Evolutionary conservation across 129 eudicot species (phyloP).

Genomic region (Apium graveolens): DNA sequence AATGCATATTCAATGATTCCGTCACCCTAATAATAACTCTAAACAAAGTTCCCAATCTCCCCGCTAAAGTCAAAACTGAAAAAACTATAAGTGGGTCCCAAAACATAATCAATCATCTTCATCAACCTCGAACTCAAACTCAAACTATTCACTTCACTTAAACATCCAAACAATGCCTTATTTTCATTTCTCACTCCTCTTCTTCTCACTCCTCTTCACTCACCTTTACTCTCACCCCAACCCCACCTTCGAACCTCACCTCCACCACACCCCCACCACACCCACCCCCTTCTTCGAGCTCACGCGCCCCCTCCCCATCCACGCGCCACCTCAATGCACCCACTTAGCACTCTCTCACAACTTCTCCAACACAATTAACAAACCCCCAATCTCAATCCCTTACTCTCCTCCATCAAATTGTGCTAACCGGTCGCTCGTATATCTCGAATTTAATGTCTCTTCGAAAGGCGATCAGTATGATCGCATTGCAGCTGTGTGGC

Average conservation of each 20-base stretch:
- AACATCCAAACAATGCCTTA: background rate
- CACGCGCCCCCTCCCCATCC: constrained; percentile 38
- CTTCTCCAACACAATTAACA: constrained; percentile 45
- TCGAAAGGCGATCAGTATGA: constrained; percentile 50
- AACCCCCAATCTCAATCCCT: constrained; percentile 37
- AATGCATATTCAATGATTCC: no score
- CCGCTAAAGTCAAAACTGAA: background rate
- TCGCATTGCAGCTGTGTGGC: constrained; percentile 69
- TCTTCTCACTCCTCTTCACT: constrained; percentile 14
- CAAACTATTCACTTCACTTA: background rate
- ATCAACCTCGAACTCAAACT: background rate
- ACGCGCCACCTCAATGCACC: constrained; percentile 39
- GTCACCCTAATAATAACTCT: no score
- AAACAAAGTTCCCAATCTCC: background rate
- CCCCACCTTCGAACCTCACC: constrained; percentile 13
- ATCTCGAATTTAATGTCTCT: constrained; percentile 35
- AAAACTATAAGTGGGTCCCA: background rate
- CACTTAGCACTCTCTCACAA: constrained; percentile 29
- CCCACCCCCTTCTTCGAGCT: constrained; percentile 33
- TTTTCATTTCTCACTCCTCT: background rate
- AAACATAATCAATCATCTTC: background rate
- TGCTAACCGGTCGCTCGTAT: constrained; percentile 36
- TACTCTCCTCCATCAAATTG: constrained; percentile 45
- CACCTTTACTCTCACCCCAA: constrained; percentile 11
- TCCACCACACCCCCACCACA: background rate